Evolutionary conservation across 2,329 filamentous ascomycete genomes (phyloP).

Genomic region (Colletotrichum phormii): DNA sequence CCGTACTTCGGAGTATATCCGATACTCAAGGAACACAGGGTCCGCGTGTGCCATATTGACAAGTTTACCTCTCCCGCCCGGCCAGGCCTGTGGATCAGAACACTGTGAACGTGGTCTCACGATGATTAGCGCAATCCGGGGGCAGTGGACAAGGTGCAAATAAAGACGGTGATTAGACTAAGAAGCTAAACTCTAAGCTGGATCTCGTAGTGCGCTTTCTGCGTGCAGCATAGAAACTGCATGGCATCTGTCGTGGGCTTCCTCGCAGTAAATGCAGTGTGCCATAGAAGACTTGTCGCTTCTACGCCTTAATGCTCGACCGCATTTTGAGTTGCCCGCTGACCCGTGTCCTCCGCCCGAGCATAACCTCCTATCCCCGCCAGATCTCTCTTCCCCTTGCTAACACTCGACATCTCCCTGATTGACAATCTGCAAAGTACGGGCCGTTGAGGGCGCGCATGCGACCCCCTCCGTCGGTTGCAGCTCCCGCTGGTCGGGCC

Average conservation of each 20-base stretch:
- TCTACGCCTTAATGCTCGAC: background rate
- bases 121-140: background rate
- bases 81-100: background rate
- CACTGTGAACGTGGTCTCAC: background rate
- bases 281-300: background rate
- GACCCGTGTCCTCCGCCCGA: slow-evolving; percentile 4
- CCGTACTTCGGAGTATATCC: background rate
- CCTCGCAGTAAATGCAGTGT: background rate
- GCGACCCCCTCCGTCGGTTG: slow-evolving; percentile 29
- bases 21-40: background rate
- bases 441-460: slow-evolving; percentile 36
- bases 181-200: slow-evolving; percentile 23
- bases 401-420: slow-evolving; percentile 32
- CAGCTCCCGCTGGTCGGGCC: slow-evolving; percentile 36
- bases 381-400: slow-evolving; percentile 11
- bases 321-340: slow-evolving; percentile 16
- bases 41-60: background rate
- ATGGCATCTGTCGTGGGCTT: background rate
- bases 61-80: background rate
- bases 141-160: slow-evolving; percentile 3
- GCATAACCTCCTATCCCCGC: background rate
- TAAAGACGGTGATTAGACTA: slow-evolving; percentile 29
- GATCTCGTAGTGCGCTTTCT: slow-evolving; percentile 6
- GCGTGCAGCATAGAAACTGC: slow-evolving; percentile 15
- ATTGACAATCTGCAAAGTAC: slow-evolving; percentile 30